These are phyloP conservation scores for Penicillium argentinense DNA, from an alignment of 495 filamentous ascomycete genomes.

Conservation along the genomic window DNA sequence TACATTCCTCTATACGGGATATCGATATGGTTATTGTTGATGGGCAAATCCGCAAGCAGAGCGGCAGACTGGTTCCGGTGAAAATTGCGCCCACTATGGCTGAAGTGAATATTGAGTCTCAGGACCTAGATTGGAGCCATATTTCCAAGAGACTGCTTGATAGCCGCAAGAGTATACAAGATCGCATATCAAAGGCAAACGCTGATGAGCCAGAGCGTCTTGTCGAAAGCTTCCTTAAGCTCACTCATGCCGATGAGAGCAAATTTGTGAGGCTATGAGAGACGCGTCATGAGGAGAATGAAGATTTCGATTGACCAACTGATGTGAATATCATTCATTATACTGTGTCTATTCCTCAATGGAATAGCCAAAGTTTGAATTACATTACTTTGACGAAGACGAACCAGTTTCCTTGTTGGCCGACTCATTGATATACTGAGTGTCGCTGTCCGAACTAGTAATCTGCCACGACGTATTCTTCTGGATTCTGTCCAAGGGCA, in stretches of 20 bases:
- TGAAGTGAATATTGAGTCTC: constrained; percentile 12
- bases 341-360: too few relatives aligned
- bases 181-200: constrained; percentile 8
- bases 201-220: constrained; percentile 20
- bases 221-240: constrained; percentile 13
- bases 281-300: too few relatives aligned
- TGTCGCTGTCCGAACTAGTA: not conserved
- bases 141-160: constrained; percentile 21
- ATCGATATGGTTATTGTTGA: constrained; percentile 51
- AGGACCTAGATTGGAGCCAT: constrained; percentile 25
- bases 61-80: constrained; percentile 26
- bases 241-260: constrained; percentile 3
- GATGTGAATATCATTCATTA: too few relatives aligned
- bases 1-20: constrained; percentile 45
- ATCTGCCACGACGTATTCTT: not conserved
- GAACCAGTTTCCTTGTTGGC: too few relatives aligned
- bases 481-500: not conserved
- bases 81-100: constrained; percentile 17
- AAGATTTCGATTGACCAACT: too few relatives aligned
- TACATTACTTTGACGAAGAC: too few relatives aligned
- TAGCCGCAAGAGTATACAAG: constrained; percentile 22
- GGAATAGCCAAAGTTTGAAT: too few relatives aligned
- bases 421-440: not conserved
- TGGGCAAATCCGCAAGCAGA: constrained; percentile 40
- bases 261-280: constrained; percentile 14